Conservation (phyloP, 2,329 filamentous ascomycete genomes). For the Delphinella strobiligena region DNA sequence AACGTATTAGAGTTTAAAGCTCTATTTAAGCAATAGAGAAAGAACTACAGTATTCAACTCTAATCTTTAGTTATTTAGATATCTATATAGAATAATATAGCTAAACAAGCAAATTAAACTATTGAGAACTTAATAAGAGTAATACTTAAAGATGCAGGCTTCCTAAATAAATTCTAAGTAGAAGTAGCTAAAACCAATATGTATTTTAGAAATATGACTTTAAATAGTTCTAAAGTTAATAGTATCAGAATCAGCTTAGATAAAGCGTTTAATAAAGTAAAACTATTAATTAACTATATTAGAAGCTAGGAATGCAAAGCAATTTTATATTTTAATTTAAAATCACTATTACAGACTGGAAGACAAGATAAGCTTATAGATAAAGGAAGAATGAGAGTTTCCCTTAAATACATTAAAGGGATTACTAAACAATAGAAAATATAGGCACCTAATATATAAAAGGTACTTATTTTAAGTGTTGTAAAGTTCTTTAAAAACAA, state of each 20-base stretch:
- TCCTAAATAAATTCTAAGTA: background rate
- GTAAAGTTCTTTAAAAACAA: background rate
- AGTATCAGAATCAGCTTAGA: background rate
- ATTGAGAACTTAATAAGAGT: background rate
- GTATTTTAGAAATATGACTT: background rate
- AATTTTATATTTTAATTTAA: background rate
- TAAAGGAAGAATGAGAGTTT: background rate
- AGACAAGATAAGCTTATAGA: background rate
- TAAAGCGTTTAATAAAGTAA: background rate
- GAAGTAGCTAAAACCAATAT: background rate
- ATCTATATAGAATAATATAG: background rate
- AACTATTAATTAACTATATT: background rate
- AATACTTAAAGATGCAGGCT: conserved; percentile 1
- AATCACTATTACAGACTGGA: background rate
- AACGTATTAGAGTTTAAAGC: conserved; percentile 1
- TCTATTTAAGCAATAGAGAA: background rate
- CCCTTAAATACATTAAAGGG: background rate
- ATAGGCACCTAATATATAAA: background rate
- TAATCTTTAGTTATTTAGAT: conserved; percentile 1
- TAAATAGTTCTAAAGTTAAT: background rate
- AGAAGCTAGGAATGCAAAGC: too few species aligned
- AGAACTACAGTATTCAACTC: background rate
- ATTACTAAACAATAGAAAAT: background rate
- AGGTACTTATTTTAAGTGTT: background rate
- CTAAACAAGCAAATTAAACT: background rate